phyloP scores from a whole-genome alignment of 371 early-diverging fungal genomes.

The Syncephalis plumigaleata region DNA sequence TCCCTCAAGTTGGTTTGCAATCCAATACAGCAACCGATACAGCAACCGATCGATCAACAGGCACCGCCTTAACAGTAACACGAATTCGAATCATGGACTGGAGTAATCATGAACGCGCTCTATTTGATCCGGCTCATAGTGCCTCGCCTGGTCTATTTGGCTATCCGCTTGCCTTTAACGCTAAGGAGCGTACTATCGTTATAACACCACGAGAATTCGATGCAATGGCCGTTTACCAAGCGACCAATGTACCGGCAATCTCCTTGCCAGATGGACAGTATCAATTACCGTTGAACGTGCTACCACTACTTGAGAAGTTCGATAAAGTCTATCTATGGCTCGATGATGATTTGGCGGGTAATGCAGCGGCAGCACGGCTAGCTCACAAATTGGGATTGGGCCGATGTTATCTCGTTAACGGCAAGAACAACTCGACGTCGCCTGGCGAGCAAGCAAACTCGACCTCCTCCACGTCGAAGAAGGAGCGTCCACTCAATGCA shows the following conservation, averaged over 20 bases:
- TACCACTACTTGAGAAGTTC: slow-evolving; percentile 42
- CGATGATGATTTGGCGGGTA: slow-evolving; percentile 47
- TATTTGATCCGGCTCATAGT: slow-evolving; percentile 5
- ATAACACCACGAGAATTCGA: slow-evolving; percentile 42
- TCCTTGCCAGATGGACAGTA: slow-evolving; percentile 30
- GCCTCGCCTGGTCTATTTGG: slow-evolving; percentile 8
- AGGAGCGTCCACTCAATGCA: slow-evolving; percentile 22
- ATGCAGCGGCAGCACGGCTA: slow-evolving; percentile 33
- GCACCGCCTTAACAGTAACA: slow-evolving; percentile 12
- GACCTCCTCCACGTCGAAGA: no score
- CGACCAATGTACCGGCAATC: slow-evolving; percentile 36
- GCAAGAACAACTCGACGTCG: no score
- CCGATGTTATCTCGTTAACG: slow-evolving; percentile 28
- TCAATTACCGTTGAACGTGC: slow-evolving; percentile 38
- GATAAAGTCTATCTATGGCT: slow-evolving; percentile 46
- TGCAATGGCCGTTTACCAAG: slow-evolving; percentile 52
- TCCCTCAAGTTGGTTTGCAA: no score
- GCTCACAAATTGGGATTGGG: slow-evolving; percentile 42
- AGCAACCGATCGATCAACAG: no score
- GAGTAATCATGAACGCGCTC: slow-evolving; percentile 4
- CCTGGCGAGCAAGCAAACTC: slow-evolving; percentile 9
- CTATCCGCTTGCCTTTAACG: slow-evolving; percentile 10
- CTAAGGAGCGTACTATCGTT: slow-evolving; percentile 15
- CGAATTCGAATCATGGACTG: slow-evolving; percentile 20
- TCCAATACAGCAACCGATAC: no score